phyloP scores from a whole-genome alignment of 371 early-diverging fungal species.

The Massospora cicadina region DNA sequence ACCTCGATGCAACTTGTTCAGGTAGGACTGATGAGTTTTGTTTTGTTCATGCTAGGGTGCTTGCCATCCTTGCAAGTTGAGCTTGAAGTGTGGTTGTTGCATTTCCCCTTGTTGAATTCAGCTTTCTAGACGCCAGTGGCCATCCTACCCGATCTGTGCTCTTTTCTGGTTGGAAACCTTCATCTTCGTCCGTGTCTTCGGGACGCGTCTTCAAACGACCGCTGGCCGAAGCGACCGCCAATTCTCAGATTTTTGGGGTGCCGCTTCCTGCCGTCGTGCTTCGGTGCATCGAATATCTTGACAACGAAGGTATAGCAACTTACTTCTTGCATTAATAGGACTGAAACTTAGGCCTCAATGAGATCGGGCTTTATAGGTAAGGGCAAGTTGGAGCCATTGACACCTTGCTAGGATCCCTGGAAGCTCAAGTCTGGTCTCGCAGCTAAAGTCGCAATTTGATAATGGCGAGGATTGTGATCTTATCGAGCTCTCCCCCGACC shows the following conservation, averaged over 20 bases:
- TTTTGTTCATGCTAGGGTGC: no score
- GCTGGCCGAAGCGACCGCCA: not conserved
- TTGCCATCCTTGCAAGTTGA: no score
- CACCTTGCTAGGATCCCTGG: slow-evolving; percentile 5
- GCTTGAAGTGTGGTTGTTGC: no score
- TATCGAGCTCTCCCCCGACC: not conserved
- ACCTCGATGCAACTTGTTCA: not conserved
- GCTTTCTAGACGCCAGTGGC: not conserved
- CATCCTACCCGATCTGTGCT: not conserved
- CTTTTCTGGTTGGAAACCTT: not conserved
- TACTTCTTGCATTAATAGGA: not conserved
- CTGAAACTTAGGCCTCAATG: slow-evolving; percentile 7
- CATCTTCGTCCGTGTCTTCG: not conserved
- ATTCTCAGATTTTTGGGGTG: not conserved
- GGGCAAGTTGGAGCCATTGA: not conserved
- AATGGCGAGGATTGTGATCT: slow-evolving; percentile 3
- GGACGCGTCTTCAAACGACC: slow-evolving; percentile 3
- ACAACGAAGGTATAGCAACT: slow-evolving; percentile 6
- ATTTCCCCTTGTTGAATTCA: no score
- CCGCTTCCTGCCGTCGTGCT: slow-evolving; percentile 6
- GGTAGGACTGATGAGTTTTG: not conserved
- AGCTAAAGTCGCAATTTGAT: not conserved
- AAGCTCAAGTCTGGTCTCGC: not conserved
- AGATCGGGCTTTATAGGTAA: slow-evolving; percentile 8
- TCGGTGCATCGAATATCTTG: slow-evolving; percentile 7